These are phyloP conservation scores for Alnus glutinosa DNA, from an alignment of 306 rosid genomes.

Conservation along the genomic window DNA sequence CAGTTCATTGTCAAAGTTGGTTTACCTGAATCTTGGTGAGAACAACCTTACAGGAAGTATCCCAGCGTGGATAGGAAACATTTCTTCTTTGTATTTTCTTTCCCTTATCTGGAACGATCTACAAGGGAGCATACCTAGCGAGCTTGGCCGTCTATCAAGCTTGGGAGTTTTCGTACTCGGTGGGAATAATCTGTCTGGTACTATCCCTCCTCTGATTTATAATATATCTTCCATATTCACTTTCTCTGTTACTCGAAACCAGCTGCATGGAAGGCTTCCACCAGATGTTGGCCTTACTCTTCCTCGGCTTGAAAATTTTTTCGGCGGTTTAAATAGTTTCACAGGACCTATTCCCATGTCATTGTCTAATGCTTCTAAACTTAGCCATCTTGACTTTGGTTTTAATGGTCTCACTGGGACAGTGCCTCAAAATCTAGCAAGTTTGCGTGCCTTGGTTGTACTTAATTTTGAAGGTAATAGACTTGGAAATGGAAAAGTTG, in stretches of 20 bases:
- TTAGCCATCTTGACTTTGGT: constrained; percentile 38
- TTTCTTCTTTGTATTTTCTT: constrained; percentile 35
- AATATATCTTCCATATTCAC: constrained; percentile 40
- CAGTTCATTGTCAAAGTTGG: constrained; percentile 17
- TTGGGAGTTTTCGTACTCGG: constrained; percentile 15
- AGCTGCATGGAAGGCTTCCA: constrained; percentile 46
- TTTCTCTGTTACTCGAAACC: constrained; percentile 35
- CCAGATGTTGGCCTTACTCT: constrained; percentile 46
- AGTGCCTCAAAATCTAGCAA: constrained; percentile 42
- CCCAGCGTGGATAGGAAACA: constrained; percentile 55
- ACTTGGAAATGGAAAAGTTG: constrained; percentile 33
- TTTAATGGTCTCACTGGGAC: constrained; percentile 35
- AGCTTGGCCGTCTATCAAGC: constrained; percentile 29
- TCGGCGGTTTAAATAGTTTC: constrained; percentile 37
- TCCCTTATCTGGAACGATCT: constrained; percentile 26
- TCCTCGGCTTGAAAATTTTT: constrained; percentile 41
- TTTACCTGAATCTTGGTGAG: background rate
- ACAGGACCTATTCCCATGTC: constrained; percentile 44
- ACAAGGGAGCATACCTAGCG: constrained; percentile 45
- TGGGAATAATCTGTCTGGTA: constrained; percentile 38
- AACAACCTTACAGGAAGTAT: constrained; percentile 49
- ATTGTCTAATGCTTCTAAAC: constrained; percentile 42
- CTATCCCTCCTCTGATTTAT: constrained; percentile 36
- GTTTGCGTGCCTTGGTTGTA: constrained; percentile 29
- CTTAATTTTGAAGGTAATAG: constrained; percentile 32